Evolutionary conservation across 2,329 filamentous ascomycete species (phyloP).

Genomic region (Xylaria sp.): DNA sequence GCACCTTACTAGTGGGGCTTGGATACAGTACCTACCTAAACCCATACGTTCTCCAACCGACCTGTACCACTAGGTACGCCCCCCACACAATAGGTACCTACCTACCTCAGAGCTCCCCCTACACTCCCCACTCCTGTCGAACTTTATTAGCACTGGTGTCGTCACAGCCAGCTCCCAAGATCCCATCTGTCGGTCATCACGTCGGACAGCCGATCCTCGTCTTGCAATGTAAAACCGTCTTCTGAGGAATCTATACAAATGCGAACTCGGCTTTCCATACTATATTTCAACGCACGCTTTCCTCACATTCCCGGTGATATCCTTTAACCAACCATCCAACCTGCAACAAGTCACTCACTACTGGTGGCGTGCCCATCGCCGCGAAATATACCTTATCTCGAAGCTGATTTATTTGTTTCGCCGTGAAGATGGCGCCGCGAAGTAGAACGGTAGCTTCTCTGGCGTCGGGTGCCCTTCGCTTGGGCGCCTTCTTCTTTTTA

Average conservation of each 20-base stretch:
- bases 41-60: too few relatives aligned
- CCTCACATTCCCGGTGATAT: not conserved
- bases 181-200: not conserved
- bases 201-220: not conserved
- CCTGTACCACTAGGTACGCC: not conserved
- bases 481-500: constrained; percentile 67
- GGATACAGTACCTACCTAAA: not conserved
- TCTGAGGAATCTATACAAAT: constrained; percentile 7
- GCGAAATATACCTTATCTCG: constrained; percentile 15
- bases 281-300: not conserved
- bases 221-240: constrained; percentile 21
- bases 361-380: not conserved
- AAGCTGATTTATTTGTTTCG: constrained; percentile 1
- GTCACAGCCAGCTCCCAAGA: constrained; percentile 25
- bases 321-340: not conserved
- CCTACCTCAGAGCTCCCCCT: not conserved
- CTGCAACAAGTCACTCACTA: not conserved
- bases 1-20: not conserved
- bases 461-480: constrained; percentile 63
- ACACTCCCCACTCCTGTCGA: constrained; percentile 8
- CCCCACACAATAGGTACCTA: too few relatives aligned
- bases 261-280: not conserved
- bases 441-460: constrained; percentile 51
- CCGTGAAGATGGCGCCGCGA: constrained; percentile 39
- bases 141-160: constrained; percentile 30